Conservation (phyloP, 2,329 filamentous ascomycete species). For the Decorospora gaudefroyi region DNA sequence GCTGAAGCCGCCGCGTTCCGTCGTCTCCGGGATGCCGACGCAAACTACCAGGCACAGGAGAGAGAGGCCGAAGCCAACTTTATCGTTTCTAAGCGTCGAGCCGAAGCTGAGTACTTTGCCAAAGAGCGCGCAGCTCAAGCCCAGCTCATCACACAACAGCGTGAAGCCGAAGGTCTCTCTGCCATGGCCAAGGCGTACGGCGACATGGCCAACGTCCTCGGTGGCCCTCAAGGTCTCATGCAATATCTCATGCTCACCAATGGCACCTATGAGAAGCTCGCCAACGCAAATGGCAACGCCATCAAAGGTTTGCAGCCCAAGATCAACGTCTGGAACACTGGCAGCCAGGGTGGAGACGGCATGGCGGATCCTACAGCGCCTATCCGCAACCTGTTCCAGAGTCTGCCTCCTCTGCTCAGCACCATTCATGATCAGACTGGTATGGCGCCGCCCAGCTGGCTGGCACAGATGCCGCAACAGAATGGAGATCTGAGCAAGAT, state of each 20-base stretch:
- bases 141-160: slow-evolving; percentile 63
- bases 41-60: slow-evolving; percentile 50
- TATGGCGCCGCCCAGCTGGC: slow-evolving; percentile 77
- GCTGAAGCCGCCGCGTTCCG: slow-evolving; percentile 60
- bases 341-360: slow-evolving; percentile 53
- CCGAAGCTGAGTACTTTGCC: slow-evolving; percentile 49
- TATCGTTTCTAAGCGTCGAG: slow-evolving; percentile 53
- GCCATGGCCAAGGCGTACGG: slow-evolving; percentile 83
- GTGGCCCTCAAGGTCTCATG: slow-evolving; percentile 75
- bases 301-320: slow-evolving; percentile 80
- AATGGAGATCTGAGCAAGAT: slow-evolving; percentile 25
- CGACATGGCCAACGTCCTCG: slow-evolving; percentile 71
- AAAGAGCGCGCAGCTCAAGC: slow-evolving; percentile 63
- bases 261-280: slow-evolving; percentile 76
- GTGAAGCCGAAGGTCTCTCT: slow-evolving; percentile 74
- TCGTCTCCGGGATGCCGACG: slow-evolving; percentile 49
- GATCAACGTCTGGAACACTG: slow-evolving; percentile 90
- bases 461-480: slow-evolving; percentile 57
- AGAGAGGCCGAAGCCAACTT: slow-evolving; percentile 55
- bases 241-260: slow-evolving; percentile 89
- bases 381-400: slow-evolving; percentile 83
- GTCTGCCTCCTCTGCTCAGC: slow-evolving; percentile 77
- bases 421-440: slow-evolving; percentile 91
- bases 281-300: slow-evolving; percentile 75
- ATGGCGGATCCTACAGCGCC: slow-evolving; percentile 62